Conservation (phyloP, 306 rosid species). For the Cyclanthera cordifolia region DNA sequence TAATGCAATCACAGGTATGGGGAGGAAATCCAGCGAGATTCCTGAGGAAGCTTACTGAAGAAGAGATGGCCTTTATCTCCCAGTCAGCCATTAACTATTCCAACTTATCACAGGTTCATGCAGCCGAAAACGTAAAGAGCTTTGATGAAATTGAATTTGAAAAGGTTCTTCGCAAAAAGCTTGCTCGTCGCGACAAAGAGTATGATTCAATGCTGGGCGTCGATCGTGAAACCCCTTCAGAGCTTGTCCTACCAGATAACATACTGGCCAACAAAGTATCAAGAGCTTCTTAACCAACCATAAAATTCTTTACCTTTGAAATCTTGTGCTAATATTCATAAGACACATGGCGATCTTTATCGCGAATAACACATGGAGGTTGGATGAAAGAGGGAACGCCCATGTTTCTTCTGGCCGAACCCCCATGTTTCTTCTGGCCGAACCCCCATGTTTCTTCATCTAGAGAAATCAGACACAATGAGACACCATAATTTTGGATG, state of each 20-base stretch:
- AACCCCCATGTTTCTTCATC: slow-evolving; percentile 22
- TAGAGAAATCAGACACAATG: slow-evolving; percentile 15
- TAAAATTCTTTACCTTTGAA: slow-evolving; percentile 7
- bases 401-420: slow-evolving; percentile 22
- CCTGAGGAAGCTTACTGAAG: slow-evolving; percentile 84
- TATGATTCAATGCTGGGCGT: slow-evolving; percentile 44
- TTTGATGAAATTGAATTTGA: slow-evolving; percentile 64
- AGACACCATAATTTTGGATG: slow-evolving; percentile 27
- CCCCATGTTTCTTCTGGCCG: slow-evolving; percentile 17
- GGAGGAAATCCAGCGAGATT: slow-evolving; percentile 96
- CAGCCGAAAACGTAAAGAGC: slow-evolving; percentile 68
- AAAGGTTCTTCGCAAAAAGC: slow-evolving; percentile 67
- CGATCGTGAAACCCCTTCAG: slow-evolving; percentile 43
- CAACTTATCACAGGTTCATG: slow-evolving; percentile 85
- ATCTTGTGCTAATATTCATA: slow-evolving; percentile 18
- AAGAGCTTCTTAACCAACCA: slow-evolving; percentile 32
- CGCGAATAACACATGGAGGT: slow-evolving; percentile 46
- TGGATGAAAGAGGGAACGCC: slow-evolving; percentile 23
- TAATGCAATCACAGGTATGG: slow-evolving; percentile 55
- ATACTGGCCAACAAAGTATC: slow-evolving; percentile 36
- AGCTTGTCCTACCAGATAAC: slow-evolving; percentile 45
- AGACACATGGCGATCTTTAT: slow-evolving; percentile 13
- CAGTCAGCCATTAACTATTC: slow-evolving; percentile 77
- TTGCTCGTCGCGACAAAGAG: slow-evolving; percentile 52
- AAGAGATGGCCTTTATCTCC: slow-evolving; percentile 77